phyloP scores from a whole-genome alignment of 768 basidiomycete genomes.

The Trametes villosa region DNA sequence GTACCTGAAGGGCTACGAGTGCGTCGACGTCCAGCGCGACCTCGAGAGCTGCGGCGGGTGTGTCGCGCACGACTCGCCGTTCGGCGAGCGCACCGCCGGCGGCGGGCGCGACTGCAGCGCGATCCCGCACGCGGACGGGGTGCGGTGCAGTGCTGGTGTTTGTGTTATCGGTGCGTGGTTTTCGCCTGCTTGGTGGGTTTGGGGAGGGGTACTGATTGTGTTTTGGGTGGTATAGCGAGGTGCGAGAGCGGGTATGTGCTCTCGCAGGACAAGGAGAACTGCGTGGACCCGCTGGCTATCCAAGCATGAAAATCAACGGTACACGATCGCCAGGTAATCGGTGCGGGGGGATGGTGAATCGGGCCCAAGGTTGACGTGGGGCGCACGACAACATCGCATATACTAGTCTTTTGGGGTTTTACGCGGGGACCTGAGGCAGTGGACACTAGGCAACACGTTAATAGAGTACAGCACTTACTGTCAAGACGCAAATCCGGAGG shows the following conservation, averaged over 20 bases:
- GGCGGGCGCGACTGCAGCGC: constrained; percentile 49
- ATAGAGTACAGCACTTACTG: too few relatives aligned
- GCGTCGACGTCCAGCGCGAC: constrained; percentile 26
- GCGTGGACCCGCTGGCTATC: neutral
- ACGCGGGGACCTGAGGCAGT: too few relatives aligned
- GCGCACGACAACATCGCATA: too few relatives aligned
- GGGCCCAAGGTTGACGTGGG: too few relatives aligned
- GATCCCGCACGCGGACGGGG: constrained; percentile 46
- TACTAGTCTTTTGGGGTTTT: too few relatives aligned
- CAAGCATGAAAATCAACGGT: neutral
- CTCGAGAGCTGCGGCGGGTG: constrained; percentile 33
- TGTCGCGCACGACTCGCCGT: constrained; percentile 24
- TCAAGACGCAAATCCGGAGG: too few relatives aligned
- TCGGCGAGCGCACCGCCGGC: constrained; percentile 28
- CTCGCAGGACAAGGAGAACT: neutral
- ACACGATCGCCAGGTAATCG: neutral
- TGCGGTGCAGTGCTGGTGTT: constrained; percentile 39
- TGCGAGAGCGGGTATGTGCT: neutral
- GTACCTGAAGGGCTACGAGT: constrained; percentile 23
- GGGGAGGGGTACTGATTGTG: too few relatives aligned
- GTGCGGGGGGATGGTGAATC: too few relatives aligned
- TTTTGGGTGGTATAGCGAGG: too few relatives aligned
- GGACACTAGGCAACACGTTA: too few relatives aligned
- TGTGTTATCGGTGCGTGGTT: constrained; percentile 45
- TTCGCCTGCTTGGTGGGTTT: too few relatives aligned